phyloP scores from a whole-genome alignment of 1,284 basidiomycete genomes.

The Melampsora medusae region DNA sequence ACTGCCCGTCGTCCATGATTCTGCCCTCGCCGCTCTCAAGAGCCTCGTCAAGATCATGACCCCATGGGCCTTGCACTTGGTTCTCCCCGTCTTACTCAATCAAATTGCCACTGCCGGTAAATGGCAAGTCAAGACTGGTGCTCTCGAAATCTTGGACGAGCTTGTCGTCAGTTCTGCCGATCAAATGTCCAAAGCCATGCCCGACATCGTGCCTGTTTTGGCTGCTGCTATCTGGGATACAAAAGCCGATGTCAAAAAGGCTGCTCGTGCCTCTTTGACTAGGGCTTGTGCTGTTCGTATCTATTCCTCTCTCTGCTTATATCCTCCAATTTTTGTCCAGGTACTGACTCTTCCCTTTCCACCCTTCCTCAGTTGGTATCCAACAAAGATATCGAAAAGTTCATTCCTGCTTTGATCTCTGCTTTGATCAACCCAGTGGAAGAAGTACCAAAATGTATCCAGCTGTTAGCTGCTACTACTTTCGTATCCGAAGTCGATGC shows the following conservation, averaged over 20 bases:
- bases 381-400: conserved; percentile 97
- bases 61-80: conserved; percentile 79
- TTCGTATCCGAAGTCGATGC: conserved; percentile 99
- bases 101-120: conserved; percentile 96
- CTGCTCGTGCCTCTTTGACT: conserved; percentile 87
- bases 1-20: conserved; percentile 76
- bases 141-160: conserved; percentile 80
- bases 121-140: conserved; percentile 97
- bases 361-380: conserved; percentile 62
- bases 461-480: conserved; percentile 95
- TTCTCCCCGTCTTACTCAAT: conserved; percentile 86
- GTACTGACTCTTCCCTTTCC: conserved; percentile 58
- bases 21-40: conserved; percentile 80
- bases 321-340: neutral
- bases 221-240: conserved; percentile 98
- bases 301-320: conserved; percentile 62
- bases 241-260: conserved; percentile 99
- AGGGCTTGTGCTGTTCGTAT: conserved; percentile 75
- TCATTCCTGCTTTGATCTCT: conserved; percentile 96
- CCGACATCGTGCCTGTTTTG: conserved; percentile 92
- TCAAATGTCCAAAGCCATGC: conserved; percentile 87
- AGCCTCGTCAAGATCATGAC: conserved; percentile 78
- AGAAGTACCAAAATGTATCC: conserved; percentile 94
- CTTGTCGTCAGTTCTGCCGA: conserved; percentile 78
- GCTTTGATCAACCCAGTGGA: conserved; percentile 98